Percentiles rank a stretch among this genome's conserved stretches.
These are phyloP conservation scores for Rugiboletus extremiorientalis DNA, from an alignment of 1,284 basidiomycete genomes.

Conservation along the genomic window DNA sequence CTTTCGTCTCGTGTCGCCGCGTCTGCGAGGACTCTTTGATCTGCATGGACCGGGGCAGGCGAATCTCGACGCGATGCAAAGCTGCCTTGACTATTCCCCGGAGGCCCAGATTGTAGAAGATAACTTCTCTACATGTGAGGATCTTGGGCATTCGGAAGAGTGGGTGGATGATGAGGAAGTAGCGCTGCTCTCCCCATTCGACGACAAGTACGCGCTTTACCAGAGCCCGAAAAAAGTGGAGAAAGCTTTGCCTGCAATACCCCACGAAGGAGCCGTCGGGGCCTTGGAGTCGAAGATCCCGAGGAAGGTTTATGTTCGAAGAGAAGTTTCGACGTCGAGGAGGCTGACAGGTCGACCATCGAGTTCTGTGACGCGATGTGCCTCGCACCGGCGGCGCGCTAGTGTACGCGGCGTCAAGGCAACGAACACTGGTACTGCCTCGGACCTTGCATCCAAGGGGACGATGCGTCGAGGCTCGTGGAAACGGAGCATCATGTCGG, in stretches of 20 bases:
- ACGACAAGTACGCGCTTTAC: slow-evolving; percentile 23
- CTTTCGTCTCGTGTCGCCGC: slow-evolving; percentile 20
- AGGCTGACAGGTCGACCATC: slow-evolving; percentile 1
- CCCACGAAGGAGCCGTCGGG: background rate
- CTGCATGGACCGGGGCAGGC: slow-evolving; percentile 25
- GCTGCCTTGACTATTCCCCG: slow-evolving; percentile 27
- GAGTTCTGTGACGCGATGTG: background rate
- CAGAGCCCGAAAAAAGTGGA: slow-evolving; percentile 10
- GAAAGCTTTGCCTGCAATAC: slow-evolving; percentile 19
- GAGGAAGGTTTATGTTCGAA: slow-evolving; percentile 17
- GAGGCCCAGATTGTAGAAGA: slow-evolving; percentile 2
- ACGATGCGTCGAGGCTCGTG: slow-evolving; percentile 27
- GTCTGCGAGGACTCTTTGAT: slow-evolving; percentile 34
- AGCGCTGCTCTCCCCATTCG: slow-evolving; percentile 25
- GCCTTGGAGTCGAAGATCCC: slow-evolving; percentile 20
- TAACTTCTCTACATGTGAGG: slow-evolving; percentile 2
- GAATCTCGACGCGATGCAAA: slow-evolving; percentile 26
- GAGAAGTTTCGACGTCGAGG: slow-evolving; percentile 16
- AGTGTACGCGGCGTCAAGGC: slow-evolving; percentile 20
- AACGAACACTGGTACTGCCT: background rate
- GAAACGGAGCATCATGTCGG: slow-evolving; percentile 25
- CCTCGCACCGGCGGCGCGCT: slow-evolving; percentile 13
- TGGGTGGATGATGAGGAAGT: slow-evolving; percentile 31
- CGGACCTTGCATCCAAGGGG: slow-evolving; percentile 16
- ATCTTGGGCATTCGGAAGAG: slow-evolving; percentile 11